A percentile compares a stretch with the other conserved stretches of the same genome.
Evolutionary conservation across 352 stramenopile species (phyloP).

Genomic region (Sclerospora graminicola): DNA sequence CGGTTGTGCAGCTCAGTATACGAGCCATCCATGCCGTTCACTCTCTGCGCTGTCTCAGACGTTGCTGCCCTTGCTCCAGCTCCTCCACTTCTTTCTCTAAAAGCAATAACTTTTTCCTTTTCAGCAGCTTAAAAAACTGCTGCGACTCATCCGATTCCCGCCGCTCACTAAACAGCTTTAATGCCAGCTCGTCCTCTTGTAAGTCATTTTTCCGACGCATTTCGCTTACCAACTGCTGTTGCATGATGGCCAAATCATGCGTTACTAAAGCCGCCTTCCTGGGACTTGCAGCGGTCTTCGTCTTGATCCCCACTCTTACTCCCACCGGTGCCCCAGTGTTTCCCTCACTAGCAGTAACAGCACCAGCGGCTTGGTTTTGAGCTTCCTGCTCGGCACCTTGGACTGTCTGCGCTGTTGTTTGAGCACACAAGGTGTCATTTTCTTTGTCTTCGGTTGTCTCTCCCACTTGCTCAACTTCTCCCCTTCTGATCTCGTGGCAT

Average conservation of each 20-base stretch:
- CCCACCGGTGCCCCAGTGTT: background rate
- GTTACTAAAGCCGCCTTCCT: background rate
- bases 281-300: background rate
- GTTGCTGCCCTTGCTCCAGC: conserved; percentile 9
- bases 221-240: conserved; percentile 1
- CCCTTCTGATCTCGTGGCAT: conserved; percentile 1
- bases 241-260: background rate
- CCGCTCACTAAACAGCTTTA: conserved; percentile 4
- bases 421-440: too few species aligned
- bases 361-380: background rate
- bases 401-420: background rate
- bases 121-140: conserved; percentile 12
- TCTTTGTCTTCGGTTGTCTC: background rate
- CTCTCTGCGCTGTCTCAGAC: conserved; percentile 3
- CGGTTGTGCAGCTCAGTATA: background rate
- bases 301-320: background rate
- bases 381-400: background rate
- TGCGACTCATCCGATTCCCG: conserved; percentile 9
- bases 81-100: conserved; percentile 10
- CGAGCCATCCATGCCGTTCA: background rate
- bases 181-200: conserved; percentile 3
- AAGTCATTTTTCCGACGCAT: conserved; percentile 4
- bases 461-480: background rate
- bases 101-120: conserved; percentile 13
- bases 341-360: background rate